Percentiles rank a stretch among this genome's conserved stretches.
Evolutionary conservation across 306 rosid species (phyloP).

Genomic region (Abrus pulchellus): DNA sequence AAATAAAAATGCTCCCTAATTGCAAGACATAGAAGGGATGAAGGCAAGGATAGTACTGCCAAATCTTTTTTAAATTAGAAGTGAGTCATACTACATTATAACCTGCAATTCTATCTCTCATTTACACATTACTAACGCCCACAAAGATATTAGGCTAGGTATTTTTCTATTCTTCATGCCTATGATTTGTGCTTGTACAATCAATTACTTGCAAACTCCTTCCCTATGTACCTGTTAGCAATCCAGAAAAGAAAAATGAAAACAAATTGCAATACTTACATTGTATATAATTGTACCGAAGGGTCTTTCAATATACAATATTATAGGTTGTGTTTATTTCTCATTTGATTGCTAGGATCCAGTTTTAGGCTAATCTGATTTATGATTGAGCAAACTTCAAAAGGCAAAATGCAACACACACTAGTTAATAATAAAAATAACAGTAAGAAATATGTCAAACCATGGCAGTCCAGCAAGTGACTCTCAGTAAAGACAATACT

Average conservation of each 20-base stretch:
- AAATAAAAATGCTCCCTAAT: background rate
- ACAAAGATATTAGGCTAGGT: slow-evolving; percentile 27
- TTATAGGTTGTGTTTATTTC: slow-evolving; percentile 13
- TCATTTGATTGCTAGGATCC: background rate
- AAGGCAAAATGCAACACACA: slow-evolving; percentile 4
- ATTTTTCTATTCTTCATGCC: slow-evolving; percentile 23
- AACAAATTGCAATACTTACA: background rate
- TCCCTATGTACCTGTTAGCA: slow-evolving; percentile 52
- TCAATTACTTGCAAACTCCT: slow-evolving; percentile 21
- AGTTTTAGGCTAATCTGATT: slow-evolving; percentile 18
- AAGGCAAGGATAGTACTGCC: background rate
- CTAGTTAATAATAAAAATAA: background rate
- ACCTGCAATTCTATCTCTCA: slow-evolving; percentile 41
- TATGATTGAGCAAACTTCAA: background rate
- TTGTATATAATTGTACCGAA: background rate
- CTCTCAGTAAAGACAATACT: slow-evolving; percentile 35
- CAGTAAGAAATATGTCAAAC: background rate
- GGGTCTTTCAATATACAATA: background rate
- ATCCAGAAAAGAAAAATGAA: background rate
- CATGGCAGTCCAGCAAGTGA: slow-evolving; percentile 16
- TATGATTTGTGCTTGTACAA: slow-evolving; percentile 25
- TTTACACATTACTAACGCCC: slow-evolving; percentile 16
- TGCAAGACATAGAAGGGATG: background rate
- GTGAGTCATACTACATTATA: background rate
- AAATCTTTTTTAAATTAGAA: background rate